phyloP scores from a whole-genome alignment of 768 basidiomycete species.

The Collybia mongolica region DNA sequence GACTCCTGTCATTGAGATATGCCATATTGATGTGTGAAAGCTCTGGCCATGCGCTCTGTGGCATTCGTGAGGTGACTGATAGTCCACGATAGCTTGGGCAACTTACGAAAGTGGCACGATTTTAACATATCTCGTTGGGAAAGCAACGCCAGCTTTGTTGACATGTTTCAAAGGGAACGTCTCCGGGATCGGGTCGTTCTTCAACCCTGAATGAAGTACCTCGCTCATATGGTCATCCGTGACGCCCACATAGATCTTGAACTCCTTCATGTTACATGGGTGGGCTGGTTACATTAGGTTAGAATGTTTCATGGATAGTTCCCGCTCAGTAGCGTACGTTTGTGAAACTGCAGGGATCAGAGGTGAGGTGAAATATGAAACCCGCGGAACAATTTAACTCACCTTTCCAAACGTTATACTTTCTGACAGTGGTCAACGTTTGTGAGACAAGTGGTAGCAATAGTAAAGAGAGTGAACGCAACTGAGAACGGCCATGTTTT shows the following conservation, averaged over 20 bases:
- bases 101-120: constrained; percentile 74
- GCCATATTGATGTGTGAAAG: constrained; percentile 82
- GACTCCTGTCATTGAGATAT: constrained; percentile 62
- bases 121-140: constrained; percentile 71
- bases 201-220: constrained; percentile 59
- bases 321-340: constrained; percentile 28
- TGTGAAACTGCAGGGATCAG: constrained; percentile 31
- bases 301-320: constrained; percentile 7
- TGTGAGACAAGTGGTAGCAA: constrained; percentile 5
- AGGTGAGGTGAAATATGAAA: constrained; percentile 1
- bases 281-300: constrained; percentile 48
- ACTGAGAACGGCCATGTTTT: constrained; percentile 65
- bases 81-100: background rate
- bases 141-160: constrained; percentile 54
- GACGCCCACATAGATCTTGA: constrained; percentile 68
- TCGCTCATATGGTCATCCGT: constrained; percentile 67
- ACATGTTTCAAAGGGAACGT: constrained; percentile 58
- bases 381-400: constrained; percentile 7
- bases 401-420: constrained; percentile 84
- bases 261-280: constrained; percentile 85
- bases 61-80: background rate
- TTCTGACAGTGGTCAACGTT: constrained; percentile 34
- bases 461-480: constrained; percentile 29
- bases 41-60: constrained; percentile 66
- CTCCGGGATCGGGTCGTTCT: constrained; percentile 65